Base-by-base conservation (phyloP, 176 grass and related monocot genomes). In the Oryza meyeriana region DNA sequence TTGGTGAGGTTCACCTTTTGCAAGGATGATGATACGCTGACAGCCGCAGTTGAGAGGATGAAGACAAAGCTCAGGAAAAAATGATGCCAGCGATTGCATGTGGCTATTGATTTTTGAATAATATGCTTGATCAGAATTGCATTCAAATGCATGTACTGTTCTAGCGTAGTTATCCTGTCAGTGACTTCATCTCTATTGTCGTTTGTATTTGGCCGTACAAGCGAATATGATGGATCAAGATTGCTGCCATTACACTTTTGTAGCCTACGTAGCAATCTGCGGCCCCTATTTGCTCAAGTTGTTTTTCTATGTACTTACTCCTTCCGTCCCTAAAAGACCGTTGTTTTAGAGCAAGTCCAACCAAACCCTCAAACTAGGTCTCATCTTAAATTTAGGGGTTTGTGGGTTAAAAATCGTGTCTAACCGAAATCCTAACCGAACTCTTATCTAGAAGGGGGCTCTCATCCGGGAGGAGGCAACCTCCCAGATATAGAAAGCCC, bases 1-100 rank as follows among this genome's bases (percentile, higher is more conserved):
- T 61, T 99, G 76, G 96, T 99, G 75, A 86, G 96, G 81, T 99
- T 99, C 82, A 99, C 96, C 44, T 99, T 99, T 75, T 95, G 96
- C 61, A 95, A 95, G 89, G 96, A 99, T 34, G 91, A 99, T 22
- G 96, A 71, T 25, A 99, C 96, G 0, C 93, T 99, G 38, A 79
- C 59, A 17, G 89, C 74, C 9, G 96, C 96, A 8, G 96, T 94
- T 18, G 87, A 94, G 73, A 85, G 96, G 82, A 94, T 99, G 96
- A 99, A 95, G 80, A 83, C 83, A 33, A 94, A 80, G 87, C 88
- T 99, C 29, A 84, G 66, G 82, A 99, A 88, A 63, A 92, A 63
- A 72, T 89, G 88, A 84, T 39, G 69, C 63, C 8, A 31, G 12
- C 28, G 9, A 64, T 61, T 57, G 27, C 48, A 18, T 85, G 77